A percentile compares a stretch with the other conserved stretches of the same genome.
These are phyloP conservation scores for grape (Vitis vinifera) DNA, from an alignment of 164 flowering plant genomes.

Conservation along the genomic window ASM3070453v1 NC_081812.1:15178501-15179000, in stretches of 20 bases:
- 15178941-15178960: neutral
- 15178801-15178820: conserved; percentile 10
- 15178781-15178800: conserved; percentile 4
- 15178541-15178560: too few species aligned
- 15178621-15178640: neutral
- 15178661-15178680: too few species aligned
- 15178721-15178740: neutral
- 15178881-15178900: conserved; percentile 33
- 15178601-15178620: neutral
- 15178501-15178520: too few species aligned
- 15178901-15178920: conserved; percentile 47
- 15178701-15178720: too few species aligned
- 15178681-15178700: too few species aligned
- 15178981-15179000: too few species aligned
- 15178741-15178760: neutral
- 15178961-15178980: too few species aligned
- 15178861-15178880: conserved; percentile 18
- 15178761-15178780: neutral
- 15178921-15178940: conserved; percentile 18
- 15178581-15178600: too few species aligned
- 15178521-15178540: too few species aligned
- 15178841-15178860: conserved; percentile 12
- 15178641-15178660: neutral
- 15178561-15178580: too few species aligned
- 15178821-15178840: conserved; percentile 19